Evolutionary conservation across 768 basidiomycete species (phyloP).

Genomic region (Ephemerocybe angulata): DNA sequence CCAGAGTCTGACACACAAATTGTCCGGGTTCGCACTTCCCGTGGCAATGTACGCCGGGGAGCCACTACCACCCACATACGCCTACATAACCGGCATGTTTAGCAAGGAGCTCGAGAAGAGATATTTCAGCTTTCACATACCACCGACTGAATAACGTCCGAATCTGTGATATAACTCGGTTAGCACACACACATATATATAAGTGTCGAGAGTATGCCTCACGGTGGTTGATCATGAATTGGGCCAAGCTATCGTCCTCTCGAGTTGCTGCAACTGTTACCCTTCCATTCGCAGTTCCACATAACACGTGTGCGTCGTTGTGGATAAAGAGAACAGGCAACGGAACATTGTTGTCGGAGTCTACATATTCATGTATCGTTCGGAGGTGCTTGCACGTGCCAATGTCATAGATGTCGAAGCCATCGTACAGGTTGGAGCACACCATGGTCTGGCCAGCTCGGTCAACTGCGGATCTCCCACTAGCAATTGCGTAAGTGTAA

Average conservation of each 20-base stretch:
- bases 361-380: not conserved
- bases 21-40: not conserved
- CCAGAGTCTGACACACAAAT: not conserved
- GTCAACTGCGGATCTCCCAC: not conserved
- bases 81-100: not conserved
- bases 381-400: not conserved
- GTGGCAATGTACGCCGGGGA: not conserved
- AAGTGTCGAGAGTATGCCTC: not conserved
- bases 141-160: not conserved
- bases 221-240: too few species aligned
- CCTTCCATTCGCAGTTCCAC: not conserved
- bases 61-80: not conserved
- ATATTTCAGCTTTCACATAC: too few species aligned
- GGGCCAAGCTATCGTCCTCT: too few species aligned
- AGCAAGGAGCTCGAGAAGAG: not conserved
- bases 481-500: not conserved
- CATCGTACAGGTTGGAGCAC: not conserved
- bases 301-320: not conserved
- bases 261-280: not conserved
- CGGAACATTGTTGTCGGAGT: not conserved
- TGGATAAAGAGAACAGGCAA: not conserved
- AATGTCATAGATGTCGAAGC: not conserved
- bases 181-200: not conserved
- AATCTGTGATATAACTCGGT: not conserved
- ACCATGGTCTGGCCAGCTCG: not conserved